Base-by-base conservation (phyloP, 768 basidiomycete genomes). In the Lentinula detonsa region DNA sequence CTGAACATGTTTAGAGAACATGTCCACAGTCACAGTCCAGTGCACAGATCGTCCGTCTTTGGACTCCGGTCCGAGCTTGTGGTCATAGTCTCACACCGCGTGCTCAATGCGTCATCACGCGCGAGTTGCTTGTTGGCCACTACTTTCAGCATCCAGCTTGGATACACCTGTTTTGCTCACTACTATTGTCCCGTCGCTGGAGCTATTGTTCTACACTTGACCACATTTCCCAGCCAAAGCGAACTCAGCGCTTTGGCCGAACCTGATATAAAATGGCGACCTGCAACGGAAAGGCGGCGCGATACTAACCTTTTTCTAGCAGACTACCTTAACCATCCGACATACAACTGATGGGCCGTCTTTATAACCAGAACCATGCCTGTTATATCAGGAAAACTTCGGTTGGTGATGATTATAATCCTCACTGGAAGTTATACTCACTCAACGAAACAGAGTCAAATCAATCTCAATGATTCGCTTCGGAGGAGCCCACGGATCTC, bases 1-100 rank as follows among this genome's bases (percentile, higher is more conserved):
- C 31, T 67, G 64, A 43, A 71, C 71, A 63, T 74, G 69, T 61
- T 73, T 65, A 28, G 74, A 69, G 46, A 70, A 55, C 75, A 60
- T 60, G 11, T 51, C 34, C 31, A 51, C 8, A 13, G 15, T 16
- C 13, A 13, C 37, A 39, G 37, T 16, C 43, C 43, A 18, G 16
- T 15, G 15, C 16, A 28, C 28, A 28, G 28, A 28, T 28, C 28
- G 28, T 28, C 28, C 28, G 28, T 28, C 28, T 28, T 28, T 3
- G 28, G 28, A 28, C 28, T 28, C 28, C 28, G 28, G 28, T 28
- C 28, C 28, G 28, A 28, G 28, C 28, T 28, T 28, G 28, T 3
- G 28, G 28, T 4, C 3, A 28, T 28, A 28, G 28, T 28, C 28
- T 28, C 28, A 28, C 2, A 28, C 28, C 28, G 28, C 28, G 28